Conservation (phyloP, 176 grass and related monocot genomes). For the Puya raimondii region DNA sequence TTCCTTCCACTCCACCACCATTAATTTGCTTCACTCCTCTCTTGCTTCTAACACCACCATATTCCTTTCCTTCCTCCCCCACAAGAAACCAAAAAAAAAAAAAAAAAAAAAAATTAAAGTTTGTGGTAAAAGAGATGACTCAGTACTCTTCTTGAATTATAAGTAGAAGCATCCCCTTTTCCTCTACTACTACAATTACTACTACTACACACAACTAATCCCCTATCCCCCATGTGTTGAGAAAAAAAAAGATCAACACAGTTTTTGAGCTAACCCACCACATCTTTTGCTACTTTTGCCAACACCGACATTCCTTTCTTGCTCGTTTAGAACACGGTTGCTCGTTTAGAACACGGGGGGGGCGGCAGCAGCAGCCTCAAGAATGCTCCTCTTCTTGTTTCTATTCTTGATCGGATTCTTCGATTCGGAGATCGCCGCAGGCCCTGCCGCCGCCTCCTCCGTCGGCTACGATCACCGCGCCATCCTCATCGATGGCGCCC, state of each 20-base stretch:
- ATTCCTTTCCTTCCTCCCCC: too few relatives aligned
- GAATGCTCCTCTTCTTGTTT: background rate
- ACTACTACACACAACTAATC: too few relatives aligned
- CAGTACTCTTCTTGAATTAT: too few relatives aligned
- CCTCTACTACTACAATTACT: too few relatives aligned
- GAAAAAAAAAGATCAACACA: too few relatives aligned
- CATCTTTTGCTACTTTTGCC: background rate
- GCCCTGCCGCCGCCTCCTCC: slow-evolving; percentile 13
- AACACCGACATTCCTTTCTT: background rate
- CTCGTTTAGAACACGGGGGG: background rate
- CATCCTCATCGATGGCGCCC: slow-evolving; percentile 71
- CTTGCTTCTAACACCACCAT: background rate
- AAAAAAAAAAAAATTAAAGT: too few relatives aligned
- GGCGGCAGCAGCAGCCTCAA: background rate
- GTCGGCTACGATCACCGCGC: slow-evolving; percentile 94
- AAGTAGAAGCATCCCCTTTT: too few relatives aligned
- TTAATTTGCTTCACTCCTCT: background rate
- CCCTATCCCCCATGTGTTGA: too few relatives aligned
- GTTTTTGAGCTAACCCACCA: background rate
- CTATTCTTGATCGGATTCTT: background rate
- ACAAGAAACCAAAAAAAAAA: too few relatives aligned
- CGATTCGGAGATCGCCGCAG: background rate
- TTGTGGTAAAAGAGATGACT: too few relatives aligned
- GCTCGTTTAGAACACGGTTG: background rate
- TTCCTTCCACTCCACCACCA: background rate